Evolutionary conservation across 2,329 filamentous ascomycete genomes (phyloP).

Genomic region (Aspergillus amoenus): DNA sequence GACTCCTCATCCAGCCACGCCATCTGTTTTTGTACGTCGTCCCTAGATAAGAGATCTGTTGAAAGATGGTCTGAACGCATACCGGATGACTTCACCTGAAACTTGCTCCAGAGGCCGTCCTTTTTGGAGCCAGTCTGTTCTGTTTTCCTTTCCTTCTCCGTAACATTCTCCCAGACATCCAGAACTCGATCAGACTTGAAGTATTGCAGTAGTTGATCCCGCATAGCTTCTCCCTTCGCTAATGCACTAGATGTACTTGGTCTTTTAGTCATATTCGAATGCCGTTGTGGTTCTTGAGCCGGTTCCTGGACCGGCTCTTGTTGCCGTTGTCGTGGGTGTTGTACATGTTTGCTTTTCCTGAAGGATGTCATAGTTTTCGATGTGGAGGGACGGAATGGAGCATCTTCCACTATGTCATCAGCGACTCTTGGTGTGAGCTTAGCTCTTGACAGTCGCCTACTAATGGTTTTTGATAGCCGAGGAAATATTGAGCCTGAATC

Average conservation of each 20-base stretch:
- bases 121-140: constrained; percentile 17
- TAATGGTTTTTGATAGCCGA: constrained; percentile 20
- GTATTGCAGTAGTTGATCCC: constrained; percentile 32
- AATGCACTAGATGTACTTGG: constrained; percentile 9
- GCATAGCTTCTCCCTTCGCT: constrained; percentile 27
- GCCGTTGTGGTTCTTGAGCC: constrained; percentile 9
- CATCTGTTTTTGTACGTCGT: constrained; percentile 26
- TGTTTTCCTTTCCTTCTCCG: constrained; percentile 21
- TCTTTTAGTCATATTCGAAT: constrained; percentile 7
- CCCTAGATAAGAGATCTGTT: constrained; percentile 9
- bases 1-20: constrained; percentile 30
- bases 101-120: constrained; percentile 31
- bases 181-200: constrained; percentile 35
- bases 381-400: constrained; percentile 25
- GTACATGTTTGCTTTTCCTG: constrained; percentile 19
- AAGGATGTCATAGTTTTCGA: constrained; percentile 24
- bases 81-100: constrained; percentile 28
- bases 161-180: constrained; percentile 31
- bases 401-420: constrained; percentile 16
- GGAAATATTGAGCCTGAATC: constrained; percentile 14
- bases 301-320: constrained; percentile 2
- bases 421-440: constrained; percentile 20
- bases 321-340: neutral
- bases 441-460: constrained; percentile 26
- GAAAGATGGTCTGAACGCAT: constrained; percentile 9